Percentiles rank a stretch among this genome's conserved stretches.
These are phyloP conservation scores for Corymbia maculata DNA, from an alignment of 345 rosid genomes.

Conservation along the genomic window DNA sequence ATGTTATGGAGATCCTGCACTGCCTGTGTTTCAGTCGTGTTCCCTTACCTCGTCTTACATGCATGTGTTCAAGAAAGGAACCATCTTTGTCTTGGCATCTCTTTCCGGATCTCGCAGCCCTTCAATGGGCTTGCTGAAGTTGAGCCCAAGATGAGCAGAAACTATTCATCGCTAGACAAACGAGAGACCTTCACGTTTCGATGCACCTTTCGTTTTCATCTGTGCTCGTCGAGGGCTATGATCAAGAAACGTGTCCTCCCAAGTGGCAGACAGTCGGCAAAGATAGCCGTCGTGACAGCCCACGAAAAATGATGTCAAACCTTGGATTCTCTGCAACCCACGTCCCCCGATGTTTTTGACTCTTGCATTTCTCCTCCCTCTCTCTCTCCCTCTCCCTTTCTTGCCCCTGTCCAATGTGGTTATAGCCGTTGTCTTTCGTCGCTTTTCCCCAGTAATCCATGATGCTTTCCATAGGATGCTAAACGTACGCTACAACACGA, in stretches of 20 bases:
- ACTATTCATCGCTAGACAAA: neutral
- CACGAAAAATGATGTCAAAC: neutral
- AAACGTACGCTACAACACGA: neutral
- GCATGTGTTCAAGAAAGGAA: neutral
- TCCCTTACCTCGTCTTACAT: neutral
- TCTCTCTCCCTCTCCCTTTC: neutral
- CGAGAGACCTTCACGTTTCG: neutral
- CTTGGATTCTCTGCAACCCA: neutral
- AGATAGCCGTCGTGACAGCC: conserved; percentile 9
- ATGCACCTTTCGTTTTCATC: neutral
- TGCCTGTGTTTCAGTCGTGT: neutral
- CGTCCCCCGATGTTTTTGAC: neutral
- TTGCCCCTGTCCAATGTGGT: neutral
- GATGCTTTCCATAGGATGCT: neutral
- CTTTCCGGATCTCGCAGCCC: neutral
- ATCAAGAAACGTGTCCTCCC: conserved; percentile 18
- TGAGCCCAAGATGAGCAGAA: neutral
- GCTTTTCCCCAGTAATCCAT: neutral
- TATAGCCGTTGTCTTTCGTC: neutral
- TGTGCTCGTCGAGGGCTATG: neutral
- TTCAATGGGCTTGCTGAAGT: neutral
- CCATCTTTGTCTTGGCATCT: neutral
- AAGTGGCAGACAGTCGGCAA: conserved; percentile 41
- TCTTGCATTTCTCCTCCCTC: neutral
- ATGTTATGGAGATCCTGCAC: neutral